Base-by-base conservation (phyloP, 2,329 filamentous ascomycete species). In the Phyllosticta capitalensis region DNA sequence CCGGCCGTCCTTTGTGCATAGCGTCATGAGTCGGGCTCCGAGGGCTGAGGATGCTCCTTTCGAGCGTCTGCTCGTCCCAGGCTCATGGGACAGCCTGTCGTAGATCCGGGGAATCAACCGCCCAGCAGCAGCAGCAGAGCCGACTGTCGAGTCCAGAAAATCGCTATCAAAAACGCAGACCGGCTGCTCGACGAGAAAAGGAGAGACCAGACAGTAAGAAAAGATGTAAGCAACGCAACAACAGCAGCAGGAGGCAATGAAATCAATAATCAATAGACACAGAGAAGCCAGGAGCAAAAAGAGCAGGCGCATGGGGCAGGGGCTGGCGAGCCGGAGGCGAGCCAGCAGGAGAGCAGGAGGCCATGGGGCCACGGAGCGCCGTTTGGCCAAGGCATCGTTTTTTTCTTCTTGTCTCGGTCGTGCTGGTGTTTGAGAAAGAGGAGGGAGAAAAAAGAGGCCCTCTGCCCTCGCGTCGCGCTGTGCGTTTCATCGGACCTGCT, bases 301-400 rank as follows among this genome's bases (percentile, higher is more conserved):
- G 56, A 50, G 56, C 5, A 50, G 33, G 26, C 52, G 56, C 51
- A 54, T 38, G 33, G 56, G 33, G 21, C 56, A 50, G 28, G n/a
- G n/a, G 51, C 56, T 59, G 56, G 56, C 56, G 56, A n/a, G 54
- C 56, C 17, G 48, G 50, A 58, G 26, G 28, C 28, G 55, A n/a
- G n/a, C n/a, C n/a, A n/a, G n/a, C n/a, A n/a, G n/a, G n/a, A n/a
- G n/a, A n/a, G n/a, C n/a, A n/a, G n/a, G n/a, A n/a, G 38, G 30
- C 5, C 30, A 45, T 45, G 30, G 17, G n/a, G 38, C 38, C 38
- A n/a, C 38, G 38, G 38, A 45, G 38, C 38, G 38, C 38, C 2
- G 3, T 45, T 45, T 17, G 38, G 38, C 38, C 38, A 45, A 3
- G 38, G 38, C 6, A n/a, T n/a, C 7, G 17, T 3, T 45, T 17